phyloP scores from a whole-genome alignment of 148 eudicot species.

The Diospyros lotus region DNA sequence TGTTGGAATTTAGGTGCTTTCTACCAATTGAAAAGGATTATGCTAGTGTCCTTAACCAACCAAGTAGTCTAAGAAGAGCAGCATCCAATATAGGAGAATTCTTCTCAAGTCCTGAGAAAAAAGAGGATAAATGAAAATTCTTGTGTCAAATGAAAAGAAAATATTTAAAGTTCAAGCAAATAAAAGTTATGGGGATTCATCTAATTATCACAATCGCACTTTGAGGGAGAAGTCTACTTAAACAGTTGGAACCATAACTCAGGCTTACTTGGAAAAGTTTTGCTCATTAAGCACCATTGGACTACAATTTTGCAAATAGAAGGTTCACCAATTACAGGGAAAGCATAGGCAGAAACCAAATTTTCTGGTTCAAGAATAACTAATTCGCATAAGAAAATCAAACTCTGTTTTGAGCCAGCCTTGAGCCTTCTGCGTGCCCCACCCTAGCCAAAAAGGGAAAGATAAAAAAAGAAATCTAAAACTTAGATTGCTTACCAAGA shows the following conservation, averaged over 20 bases:
- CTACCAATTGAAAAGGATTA: background rate
- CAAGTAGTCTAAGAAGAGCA: constrained; percentile 78
- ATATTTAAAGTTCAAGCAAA: constrained; percentile 7
- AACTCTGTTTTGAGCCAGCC: constrained; percentile 1
- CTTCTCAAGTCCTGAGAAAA: constrained; percentile 68
- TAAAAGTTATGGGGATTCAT: background rate
- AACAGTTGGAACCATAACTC: background rate
- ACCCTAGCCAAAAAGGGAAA: background rate
- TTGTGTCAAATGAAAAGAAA: constrained; percentile 1
- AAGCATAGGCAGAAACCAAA: background rate
- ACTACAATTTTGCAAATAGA: background rate
- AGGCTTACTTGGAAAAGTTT: background rate
- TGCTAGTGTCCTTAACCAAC: constrained; percentile 93
- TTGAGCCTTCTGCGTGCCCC: background rate
- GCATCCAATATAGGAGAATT: constrained; percentile 64
- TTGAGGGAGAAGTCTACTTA: background rate
- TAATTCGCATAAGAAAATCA: background rate
- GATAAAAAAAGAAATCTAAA: background rate
- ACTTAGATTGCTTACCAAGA: constrained; percentile 49
- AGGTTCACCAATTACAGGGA: background rate
- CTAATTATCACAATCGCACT: background rate
- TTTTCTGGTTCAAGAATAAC: background rate
- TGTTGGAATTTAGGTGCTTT: background rate
- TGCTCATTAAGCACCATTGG: no score
- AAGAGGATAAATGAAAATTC: background rate